A percentile compares a stretch with the other conserved stretches of the same genome.
Conservation (phyloP, 2,329 filamentous ascomycete genomes). For the Xylariaceae sp. region DNA sequence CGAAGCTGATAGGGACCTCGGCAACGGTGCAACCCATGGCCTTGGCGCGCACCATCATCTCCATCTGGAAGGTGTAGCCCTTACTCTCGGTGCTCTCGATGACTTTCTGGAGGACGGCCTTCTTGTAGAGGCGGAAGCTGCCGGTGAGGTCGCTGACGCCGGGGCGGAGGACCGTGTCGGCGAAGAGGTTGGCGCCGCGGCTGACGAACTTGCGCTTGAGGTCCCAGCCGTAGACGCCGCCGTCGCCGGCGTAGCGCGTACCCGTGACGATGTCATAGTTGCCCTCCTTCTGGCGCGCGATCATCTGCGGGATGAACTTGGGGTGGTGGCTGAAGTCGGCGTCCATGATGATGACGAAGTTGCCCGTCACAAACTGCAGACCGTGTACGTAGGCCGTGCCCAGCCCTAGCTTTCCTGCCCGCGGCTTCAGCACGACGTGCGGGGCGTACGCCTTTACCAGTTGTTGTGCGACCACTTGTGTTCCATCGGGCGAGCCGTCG, state of each 20-base stretch:
- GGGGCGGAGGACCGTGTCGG: conserved; percentile 89
- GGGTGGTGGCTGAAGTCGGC: conserved; percentile 99
- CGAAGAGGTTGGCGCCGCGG: conserved; percentile 91
- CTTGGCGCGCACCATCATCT: conserved; percentile 98
- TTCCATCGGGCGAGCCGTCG: conserved; percentile 96
- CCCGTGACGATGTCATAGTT: conserved; percentile 97
- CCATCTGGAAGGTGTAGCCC: conserved; percentile 99
- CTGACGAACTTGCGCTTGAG: conserved; percentile 86
- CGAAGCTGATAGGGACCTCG: conserved; percentile 95
- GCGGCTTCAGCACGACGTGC: conserved; percentile 83
- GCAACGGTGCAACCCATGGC: conserved; percentile 92
- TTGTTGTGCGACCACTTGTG: conserved; percentile 87
- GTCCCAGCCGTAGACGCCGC: conserved; percentile 96
- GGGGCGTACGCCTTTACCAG: conserved; percentile 84
- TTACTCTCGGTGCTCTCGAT: conserved; percentile 92
- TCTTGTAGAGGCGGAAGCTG: conserved; percentile 95
- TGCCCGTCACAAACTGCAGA: conserved; percentile 86
- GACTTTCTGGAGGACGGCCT: conserved; percentile 84
- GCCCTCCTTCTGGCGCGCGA: conserved; percentile 75
- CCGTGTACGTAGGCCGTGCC: conserved; percentile 97
- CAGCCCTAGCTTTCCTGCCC: conserved; percentile 94
- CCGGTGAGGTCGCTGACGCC: conserved; percentile 96
- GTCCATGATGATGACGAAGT: conserved; percentile 99
- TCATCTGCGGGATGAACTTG: conserved; percentile 97
- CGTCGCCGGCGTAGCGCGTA: conserved; percentile 87